Evolutionary conservation across 805 yeast species (phyloP), one percentile per base, ranked within the genome.

Genomic region (Wickerhamomyces ciferrii): DNA sequence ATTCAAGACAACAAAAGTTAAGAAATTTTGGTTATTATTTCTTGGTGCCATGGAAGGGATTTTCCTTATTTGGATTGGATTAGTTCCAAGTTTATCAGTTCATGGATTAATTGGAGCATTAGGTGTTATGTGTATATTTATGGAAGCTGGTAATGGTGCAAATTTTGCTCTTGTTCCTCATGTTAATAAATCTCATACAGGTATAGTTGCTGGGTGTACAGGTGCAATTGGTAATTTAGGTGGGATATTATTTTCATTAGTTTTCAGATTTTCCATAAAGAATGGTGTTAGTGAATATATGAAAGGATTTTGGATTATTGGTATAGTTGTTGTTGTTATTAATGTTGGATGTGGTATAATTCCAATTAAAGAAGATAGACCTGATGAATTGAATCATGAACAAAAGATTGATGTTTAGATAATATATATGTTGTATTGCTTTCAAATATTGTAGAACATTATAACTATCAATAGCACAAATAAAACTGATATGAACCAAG

Each of bases 131-230:
- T 52, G 58, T 19, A 43, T 62, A 13, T 66, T 62, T 38, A 64
- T 67, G 67, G 71, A 67, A 44, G 66, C 66, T 61, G 70, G 63
- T 19, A 66, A 67, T 43, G 71, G 71, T 46, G 71, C 71, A 13
- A 62, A 63, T 43, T 67, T 61, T 50, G 55, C 68, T 0, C 50
- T 62, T 11, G 71, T 67, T 13, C 69, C 69, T 2, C 65, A 64
- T 41, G 56, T 65, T 27, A 63, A 65, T 44, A 65, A 63, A 21
- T 58, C 56, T 38, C 68, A 62, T 44, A 58, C 66, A 15, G 71
- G 71, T 43, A 59, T 65, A 41, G 67, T 67, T n/a, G 56, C 68
- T 19, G 71, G 71, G 24, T 51, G 58, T 3, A 58, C 69, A 7
- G 71, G 71, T 35, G 65, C 66, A 4, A 54, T 63, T 42, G 71